Conservation (phyloP, 2,329 filamentous ascomycete species). For the Clathrospora elynae region DNA sequence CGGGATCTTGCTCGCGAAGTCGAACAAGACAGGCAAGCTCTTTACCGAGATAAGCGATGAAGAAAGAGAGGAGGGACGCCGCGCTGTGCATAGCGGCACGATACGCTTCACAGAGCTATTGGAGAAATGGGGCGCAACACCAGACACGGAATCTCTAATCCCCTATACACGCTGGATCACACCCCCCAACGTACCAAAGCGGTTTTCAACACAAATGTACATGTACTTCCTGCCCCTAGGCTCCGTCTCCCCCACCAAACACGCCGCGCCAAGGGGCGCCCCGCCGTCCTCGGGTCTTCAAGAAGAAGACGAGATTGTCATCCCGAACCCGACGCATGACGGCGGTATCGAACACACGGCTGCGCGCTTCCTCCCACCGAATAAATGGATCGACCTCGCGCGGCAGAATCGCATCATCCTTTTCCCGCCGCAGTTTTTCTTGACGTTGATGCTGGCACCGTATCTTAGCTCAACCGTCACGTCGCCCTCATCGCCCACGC, state of each 20-base stretch:
- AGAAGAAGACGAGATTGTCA: conserved; percentile 57
- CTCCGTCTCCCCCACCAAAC: conserved; percentile 38
- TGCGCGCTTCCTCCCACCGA: conserved; percentile 74
- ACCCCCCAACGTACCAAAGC: conserved; percentile 69
- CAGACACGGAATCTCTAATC: conserved; percentile 71
- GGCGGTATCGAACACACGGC: conserved; percentile 73
- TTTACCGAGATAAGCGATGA: conserved; percentile 63
- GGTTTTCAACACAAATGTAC: conserved; percentile 98
- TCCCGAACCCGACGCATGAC: conserved; percentile 73
- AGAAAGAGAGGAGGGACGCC: conserved; percentile 69
- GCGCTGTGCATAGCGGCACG: conserved; percentile 69
- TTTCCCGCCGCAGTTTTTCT: conserved; percentile 87
- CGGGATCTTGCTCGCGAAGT: conserved; percentile 77
- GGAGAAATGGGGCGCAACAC: conserved; percentile 59
- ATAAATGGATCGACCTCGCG: conserved; percentile 71
- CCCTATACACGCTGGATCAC: conserved; percentile 95
- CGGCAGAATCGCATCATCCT: conserved; percentile 72
- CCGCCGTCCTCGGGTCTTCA: conserved; percentile 40
- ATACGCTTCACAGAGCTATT: conserved; percentile 72
- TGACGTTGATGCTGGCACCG: conserved; percentile 64
- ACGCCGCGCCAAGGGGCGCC: conserved; percentile 33
- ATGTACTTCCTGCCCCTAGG: conserved; percentile 78
- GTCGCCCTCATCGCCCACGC: conserved; percentile 27
- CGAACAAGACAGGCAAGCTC: conserved; percentile 58
- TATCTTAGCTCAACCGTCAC: conserved; percentile 55